These are phyloP conservation scores for Artemisia tridentata DNA, from an alignment of 129 eudicot genomes.

Conservation along the genomic window DNA sequence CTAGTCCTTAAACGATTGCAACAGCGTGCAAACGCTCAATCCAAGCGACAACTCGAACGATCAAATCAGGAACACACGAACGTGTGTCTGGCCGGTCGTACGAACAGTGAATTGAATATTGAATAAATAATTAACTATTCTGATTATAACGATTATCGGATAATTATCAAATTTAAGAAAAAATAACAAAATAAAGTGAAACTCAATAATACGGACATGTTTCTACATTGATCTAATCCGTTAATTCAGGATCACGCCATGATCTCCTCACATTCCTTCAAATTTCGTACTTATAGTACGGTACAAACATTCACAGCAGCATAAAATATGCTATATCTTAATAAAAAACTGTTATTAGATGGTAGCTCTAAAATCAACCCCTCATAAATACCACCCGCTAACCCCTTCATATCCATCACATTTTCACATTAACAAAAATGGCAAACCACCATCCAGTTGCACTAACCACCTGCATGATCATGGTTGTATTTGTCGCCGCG, in stretches of 20 bases:
- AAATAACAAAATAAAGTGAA: too few species aligned
- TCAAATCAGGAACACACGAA: too few species aligned
- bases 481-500: slow-evolving; percentile 4
- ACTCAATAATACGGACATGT: slow-evolving; percentile 10
- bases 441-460: slow-evolving; percentile 3
- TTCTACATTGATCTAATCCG: slow-evolving; percentile 25
- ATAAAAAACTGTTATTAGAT: slow-evolving; percentile 1
- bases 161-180: too few species aligned
- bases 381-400: slow-evolving; percentile 29
- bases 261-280: slow-evolving; percentile 1
- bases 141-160: too few species aligned
- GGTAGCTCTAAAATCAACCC: slow-evolving; percentile 23
- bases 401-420: slow-evolving; percentile 8
- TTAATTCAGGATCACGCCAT: slow-evolving; percentile 37
- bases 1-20: too few species aligned
- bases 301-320: too few species aligned
- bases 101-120: too few species aligned
- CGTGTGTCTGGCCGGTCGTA: too few species aligned
- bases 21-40: too few species aligned
- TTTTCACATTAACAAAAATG: slow-evolving; percentile 21
- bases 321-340: neutral
- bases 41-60: too few species aligned
- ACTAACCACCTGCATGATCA: neutral
- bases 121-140: too few species aligned
- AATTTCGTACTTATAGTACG: too few species aligned